These are phyloP conservation scores for Fusarium coicis DNA, from an alignment of 2,329 filamentous ascomycete species.

Conservation along the genomic window DNA sequence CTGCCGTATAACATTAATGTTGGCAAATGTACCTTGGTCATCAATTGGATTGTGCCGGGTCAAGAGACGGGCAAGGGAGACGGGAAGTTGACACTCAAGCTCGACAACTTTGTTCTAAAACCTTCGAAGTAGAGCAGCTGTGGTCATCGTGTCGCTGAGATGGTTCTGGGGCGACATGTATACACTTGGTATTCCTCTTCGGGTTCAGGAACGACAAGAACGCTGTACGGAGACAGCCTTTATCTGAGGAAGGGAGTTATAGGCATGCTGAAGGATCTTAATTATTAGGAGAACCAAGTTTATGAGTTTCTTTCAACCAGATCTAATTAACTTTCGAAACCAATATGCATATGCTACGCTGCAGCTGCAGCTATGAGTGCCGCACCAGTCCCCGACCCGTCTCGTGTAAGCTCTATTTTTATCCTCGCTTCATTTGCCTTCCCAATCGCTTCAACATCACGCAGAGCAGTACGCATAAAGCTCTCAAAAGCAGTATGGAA, in stretches of 20 bases:
- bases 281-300: too few species aligned
- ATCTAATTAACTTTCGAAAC: not conserved
- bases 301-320: not conserved
- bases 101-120: not conserved
- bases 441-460: not conserved
- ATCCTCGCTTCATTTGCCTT: not conserved
- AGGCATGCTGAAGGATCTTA: not conserved
- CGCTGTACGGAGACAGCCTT: not conserved
- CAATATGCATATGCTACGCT: not conserved
- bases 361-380: slow-evolving; percentile 9
- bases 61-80: not conserved
- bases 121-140: not conserved
- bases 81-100: not conserved
- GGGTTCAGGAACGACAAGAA: not conserved
- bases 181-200: too few species aligned
- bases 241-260: not conserved
- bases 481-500: slow-evolving; percentile 4
- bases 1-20: not conserved
- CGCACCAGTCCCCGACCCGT: slow-evolving; percentile 9
- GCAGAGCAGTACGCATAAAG: not conserved
- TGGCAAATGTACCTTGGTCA: not conserved
- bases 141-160: rapidly evolving
- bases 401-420: slow-evolving; percentile 17
- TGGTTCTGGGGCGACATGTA: rapidly evolving
- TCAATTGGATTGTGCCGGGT: not conserved